Evolutionary conservation across 192 early-diverging fungal genomes (phyloP).

Genomic region (Coemansia sp.): DNA sequence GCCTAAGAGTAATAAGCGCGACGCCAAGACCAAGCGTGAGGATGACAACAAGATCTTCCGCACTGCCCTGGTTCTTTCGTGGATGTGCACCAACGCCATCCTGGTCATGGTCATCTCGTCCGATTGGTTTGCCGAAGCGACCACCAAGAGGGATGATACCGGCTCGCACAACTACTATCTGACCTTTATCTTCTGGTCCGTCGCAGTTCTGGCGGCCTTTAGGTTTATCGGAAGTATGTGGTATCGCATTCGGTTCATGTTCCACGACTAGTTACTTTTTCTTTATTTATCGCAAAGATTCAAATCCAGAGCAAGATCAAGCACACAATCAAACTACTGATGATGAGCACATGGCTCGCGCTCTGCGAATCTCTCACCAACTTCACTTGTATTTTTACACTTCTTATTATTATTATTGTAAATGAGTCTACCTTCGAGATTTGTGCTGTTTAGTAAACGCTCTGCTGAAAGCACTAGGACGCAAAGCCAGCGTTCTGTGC

Average conservation of each 20-base stretch:
- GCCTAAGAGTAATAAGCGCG: conserved; percentile 46
- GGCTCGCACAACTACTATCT: conserved; percentile 73
- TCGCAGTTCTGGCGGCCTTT: conserved; percentile 68
- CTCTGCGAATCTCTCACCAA: not conserved
- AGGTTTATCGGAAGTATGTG: conserved; percentile 74
- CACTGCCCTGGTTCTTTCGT: conserved; percentile 76
- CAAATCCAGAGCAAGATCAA: conserved; percentile 1
- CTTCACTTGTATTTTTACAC: not conserved
- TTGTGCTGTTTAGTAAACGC: conserved; percentile 8
- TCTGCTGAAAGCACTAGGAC: not conserved
- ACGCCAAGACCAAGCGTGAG: conserved; percentile 82
- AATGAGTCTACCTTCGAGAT: conserved; percentile 9
- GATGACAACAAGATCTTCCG: conserved; percentile 90
- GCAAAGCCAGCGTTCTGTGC: not conserved
- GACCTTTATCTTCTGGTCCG: conserved; percentile 86
- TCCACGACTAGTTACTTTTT: conserved; percentile 29
- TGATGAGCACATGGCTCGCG: no score
- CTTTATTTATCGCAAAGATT: not conserved
- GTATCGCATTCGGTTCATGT: conserved; percentile 67
- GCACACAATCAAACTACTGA: no score
- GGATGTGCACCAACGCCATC: conserved; percentile 84
- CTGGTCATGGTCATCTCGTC: conserved; percentile 74
- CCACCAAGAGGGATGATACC: conserved; percentile 31
- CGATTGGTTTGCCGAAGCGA: conserved; percentile 47
- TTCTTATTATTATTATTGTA: not conserved